Evolutionary conservation across 2,329 filamentous ascomycete genomes (phyloP).

Genomic region (Sporothrix globosa): DNA sequence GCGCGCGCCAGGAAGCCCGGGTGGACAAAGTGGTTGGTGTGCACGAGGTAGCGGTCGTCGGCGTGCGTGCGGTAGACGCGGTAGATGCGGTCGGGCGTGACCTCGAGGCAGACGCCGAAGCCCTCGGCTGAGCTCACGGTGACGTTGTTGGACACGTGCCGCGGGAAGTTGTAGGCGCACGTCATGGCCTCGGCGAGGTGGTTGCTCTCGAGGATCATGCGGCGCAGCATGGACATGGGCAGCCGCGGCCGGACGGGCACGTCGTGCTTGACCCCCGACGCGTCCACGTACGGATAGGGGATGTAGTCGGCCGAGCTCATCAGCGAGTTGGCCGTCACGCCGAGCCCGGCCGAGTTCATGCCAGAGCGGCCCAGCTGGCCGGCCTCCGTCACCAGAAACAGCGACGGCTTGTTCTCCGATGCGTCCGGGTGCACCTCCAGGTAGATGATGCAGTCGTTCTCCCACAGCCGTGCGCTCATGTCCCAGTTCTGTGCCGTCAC

Average conservation of each 20-base stretch:
- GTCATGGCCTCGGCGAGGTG: constrained; percentile 35
- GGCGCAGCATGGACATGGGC: constrained; percentile 38
- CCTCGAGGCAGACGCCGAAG: constrained; percentile 39
- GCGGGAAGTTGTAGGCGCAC: constrained; percentile 33
- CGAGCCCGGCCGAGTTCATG: constrained; percentile 41
- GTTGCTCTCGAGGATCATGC: constrained; percentile 38
- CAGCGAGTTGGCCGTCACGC: constrained; percentile 40
- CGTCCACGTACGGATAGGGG: constrained; percentile 31
- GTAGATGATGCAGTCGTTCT: constrained; percentile 39
- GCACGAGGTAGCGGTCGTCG: constrained; percentile 38
- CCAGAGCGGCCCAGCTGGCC: constrained; percentile 40
- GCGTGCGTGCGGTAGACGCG: constrained; percentile 32
- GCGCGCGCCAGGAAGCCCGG: constrained; percentile 35
- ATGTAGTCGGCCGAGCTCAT: constrained; percentile 38
- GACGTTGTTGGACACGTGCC: constrained; percentile 41
- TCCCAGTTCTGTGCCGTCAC: constrained; percentile 35
- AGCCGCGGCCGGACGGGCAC: constrained; percentile 33
- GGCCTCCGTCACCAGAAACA: constrained; percentile 41
- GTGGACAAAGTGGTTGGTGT: constrained; percentile 40
- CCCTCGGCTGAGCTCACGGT: constrained; percentile 36
- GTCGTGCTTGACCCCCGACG: constrained; percentile 21
- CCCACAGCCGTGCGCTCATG: constrained; percentile 36
- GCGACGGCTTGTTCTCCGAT: constrained; percentile 35
- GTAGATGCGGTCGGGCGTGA: constrained; percentile 37
- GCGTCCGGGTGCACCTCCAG: constrained; percentile 39